Evolutionary conservation across 148 eudicot genomes (phyloP).

Genomic region (Chenopodium suecicum): DNA sequence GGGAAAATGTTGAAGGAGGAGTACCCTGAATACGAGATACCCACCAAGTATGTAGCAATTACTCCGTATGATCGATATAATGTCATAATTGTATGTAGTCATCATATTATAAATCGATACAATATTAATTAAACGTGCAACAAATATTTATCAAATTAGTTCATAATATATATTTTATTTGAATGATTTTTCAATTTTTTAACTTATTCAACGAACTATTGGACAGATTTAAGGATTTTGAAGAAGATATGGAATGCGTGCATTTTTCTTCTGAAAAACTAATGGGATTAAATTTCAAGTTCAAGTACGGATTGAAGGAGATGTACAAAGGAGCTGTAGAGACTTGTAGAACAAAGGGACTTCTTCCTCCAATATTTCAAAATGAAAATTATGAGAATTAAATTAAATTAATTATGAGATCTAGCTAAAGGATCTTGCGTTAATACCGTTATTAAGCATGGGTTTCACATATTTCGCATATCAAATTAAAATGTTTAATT

Average conservation of each 20-base stretch:
- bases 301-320: slow-evolving; percentile 79
- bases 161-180: background rate
- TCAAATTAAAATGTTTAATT: too few relatives aligned
- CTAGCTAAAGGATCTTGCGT: too few relatives aligned
- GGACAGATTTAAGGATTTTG: slow-evolving; percentile 63
- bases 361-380: slow-evolving; percentile 54
- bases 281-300: slow-evolving; percentile 57
- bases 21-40: slow-evolving; percentile 79
- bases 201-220: background rate
- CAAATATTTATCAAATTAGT: background rate
- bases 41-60: slow-evolving; percentile 52
- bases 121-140: background rate
- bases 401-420: too few relatives aligned
- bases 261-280: slow-evolving; percentile 74
- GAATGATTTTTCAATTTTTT: background rate
- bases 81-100: too few relatives aligned
- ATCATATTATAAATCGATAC: too few relatives aligned
- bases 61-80: background rate
- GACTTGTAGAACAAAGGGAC: slow-evolving; percentile 72
- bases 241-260: slow-evolving; percentile 48
- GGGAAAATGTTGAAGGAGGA: slow-evolving; percentile 55
- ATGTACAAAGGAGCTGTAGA: slow-evolving; percentile 87
- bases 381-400: slow-evolving; percentile 25
- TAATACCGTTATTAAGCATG: background rate
- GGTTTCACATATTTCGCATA: background rate